Base-by-base conservation (phyloP, 495 filamentous ascomycete genomes). In the Viridothelium virens region DNA sequence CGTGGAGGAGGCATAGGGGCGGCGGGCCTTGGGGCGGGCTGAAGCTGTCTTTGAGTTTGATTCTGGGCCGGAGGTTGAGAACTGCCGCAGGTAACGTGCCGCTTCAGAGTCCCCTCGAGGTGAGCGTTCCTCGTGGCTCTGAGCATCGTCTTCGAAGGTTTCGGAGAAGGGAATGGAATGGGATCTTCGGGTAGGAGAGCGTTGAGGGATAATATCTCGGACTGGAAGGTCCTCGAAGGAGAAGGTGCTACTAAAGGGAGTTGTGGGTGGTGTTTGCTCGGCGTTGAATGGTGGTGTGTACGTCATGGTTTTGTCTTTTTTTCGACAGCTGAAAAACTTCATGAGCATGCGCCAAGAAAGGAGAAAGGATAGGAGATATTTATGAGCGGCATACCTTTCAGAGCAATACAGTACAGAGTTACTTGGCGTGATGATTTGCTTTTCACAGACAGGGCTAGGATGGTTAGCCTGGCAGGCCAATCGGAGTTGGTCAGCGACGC, bases 401-500 rank as follows among this genome's bases (percentile, higher is more conserved):
- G 77, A 79, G 67, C 78, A 80, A 65, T 79, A 80, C 31, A 80
- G 71, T 44, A 88, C 80, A 12, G 80, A 81, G 69, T 83, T 82
- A 73, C 85, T 82, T 46, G 87, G 88, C 44, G 84, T 79, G 18
- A 83, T 79, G 65, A 89, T 87, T 73, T 90, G 87, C 72, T 83
- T 84, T 68, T 86, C 83, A 75, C 87, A 91, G 73, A 83, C 83
- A 59, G 83, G 79, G 70, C 85, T 86, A 73, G 14, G 72, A 47
- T 59, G 38, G 69, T 68, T 69, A 64, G 69, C 56, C 66, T 41
- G 62, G 38, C 56, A 10, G 3, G 11, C 12, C 37, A 39, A 36
- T 33, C 34, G 12, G 44, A 9, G n/a, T 6, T 38, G 10, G 38
- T 62, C 1, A 68, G 46, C 36, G 34, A 53, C 10, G 44, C 56